phyloP scores from a whole-genome alignment of 1,284 basidiomycete genomes.

The Wallemia mellicola region DNA sequence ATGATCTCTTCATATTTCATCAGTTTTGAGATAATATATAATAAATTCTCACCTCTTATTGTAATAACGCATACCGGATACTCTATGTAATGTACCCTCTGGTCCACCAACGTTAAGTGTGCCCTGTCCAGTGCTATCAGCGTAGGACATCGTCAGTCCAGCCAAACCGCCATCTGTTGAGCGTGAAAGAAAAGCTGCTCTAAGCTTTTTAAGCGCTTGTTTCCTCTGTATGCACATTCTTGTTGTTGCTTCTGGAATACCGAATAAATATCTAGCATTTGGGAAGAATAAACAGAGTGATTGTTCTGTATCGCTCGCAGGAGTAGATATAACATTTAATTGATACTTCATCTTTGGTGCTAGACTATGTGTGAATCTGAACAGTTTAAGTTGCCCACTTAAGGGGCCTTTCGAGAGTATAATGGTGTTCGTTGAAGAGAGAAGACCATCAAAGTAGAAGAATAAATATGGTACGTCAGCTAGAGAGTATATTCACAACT shows the following conservation, averaged over 20 bases:
- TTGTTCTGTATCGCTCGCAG: neutral
- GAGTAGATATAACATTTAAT: neutral
- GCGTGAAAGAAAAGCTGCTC: slow-evolving; percentile 6
- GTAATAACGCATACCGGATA: slow-evolving; percentile 2
- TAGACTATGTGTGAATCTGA: neutral
- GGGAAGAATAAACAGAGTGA: slow-evolving; percentile 6
- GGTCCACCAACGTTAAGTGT: slow-evolving; percentile 7
- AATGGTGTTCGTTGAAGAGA: neutral
- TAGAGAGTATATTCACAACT: too few species aligned
- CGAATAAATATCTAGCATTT: slow-evolving; percentile 8
- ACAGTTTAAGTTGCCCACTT: neutral
- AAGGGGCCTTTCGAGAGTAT: neutral
- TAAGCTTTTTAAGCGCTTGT: slow-evolving; percentile 7
- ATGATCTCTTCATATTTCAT: neutral
- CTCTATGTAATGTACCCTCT: slow-evolving; percentile 6
- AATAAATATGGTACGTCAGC: too few species aligned
- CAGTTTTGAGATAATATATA: too few species aligned
- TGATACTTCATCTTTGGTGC: neutral
- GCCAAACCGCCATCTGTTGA: slow-evolving; percentile 5
- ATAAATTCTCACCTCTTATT: neutral
- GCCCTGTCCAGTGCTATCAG: slow-evolving; percentile 7
- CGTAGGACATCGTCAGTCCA: slow-evolving; percentile 7
- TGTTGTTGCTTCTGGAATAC: slow-evolving; percentile 7
- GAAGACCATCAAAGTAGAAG: neutral
- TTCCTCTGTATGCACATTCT: slow-evolving; percentile 7